phyloP scores from a whole-genome alignment of 306 rosid species.

The Psophocarpus tetragonolobus region DNA sequence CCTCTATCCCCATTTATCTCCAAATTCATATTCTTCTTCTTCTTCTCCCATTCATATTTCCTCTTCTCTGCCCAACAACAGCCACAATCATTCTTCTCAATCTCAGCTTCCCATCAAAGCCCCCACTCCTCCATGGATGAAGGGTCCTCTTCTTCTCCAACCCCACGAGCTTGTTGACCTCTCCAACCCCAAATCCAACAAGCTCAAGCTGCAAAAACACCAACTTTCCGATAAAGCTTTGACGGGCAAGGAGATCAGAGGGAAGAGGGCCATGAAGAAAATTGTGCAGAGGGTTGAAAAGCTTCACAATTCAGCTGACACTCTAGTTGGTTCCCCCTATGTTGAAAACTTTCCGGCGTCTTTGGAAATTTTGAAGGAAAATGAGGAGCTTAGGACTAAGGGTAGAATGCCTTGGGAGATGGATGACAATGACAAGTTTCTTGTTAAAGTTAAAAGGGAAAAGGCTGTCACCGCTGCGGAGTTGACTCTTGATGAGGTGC shows the following conservation, averaged over 20 bases:
- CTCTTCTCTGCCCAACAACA: slow-evolving; percentile 42
- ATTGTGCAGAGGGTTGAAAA: slow-evolving; percentile 54
- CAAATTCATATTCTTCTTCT: slow-evolving; percentile 9
- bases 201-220: slow-evolving; percentile 18
- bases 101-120: slow-evolving; percentile 44
- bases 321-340: slow-evolving; percentile 35
- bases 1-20: slow-evolving; percentile 35
- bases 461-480: slow-evolving; percentile 54
- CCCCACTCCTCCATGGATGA: slow-evolving; percentile 87
- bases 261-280: slow-evolving; percentile 53
- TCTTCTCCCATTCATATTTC: slow-evolving; percentile 37
- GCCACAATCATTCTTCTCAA: slow-evolving; percentile 23
- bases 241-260: slow-evolving; percentile 49
- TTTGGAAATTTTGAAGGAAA: slow-evolving; percentile 45
- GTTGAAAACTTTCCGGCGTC: slow-evolving; percentile 40
- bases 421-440: slow-evolving; percentile 54
- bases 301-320: slow-evolving; percentile 42
- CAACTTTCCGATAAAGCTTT: slow-evolving; percentile 40
- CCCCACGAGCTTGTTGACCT: slow-evolving; percentile 52
- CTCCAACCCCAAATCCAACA: slow-evolving; percentile 43
- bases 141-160: slow-evolving; percentile 61
- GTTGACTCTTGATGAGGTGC: slow-evolving; percentile 54
- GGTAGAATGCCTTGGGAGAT: slow-evolving; percentile 85
- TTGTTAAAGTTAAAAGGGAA: slow-evolving; percentile 51
- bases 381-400: slow-evolving; percentile 18